Conservation (phyloP, 441 rosid genomes). For the Adansonia rubrostipa region DNA sequence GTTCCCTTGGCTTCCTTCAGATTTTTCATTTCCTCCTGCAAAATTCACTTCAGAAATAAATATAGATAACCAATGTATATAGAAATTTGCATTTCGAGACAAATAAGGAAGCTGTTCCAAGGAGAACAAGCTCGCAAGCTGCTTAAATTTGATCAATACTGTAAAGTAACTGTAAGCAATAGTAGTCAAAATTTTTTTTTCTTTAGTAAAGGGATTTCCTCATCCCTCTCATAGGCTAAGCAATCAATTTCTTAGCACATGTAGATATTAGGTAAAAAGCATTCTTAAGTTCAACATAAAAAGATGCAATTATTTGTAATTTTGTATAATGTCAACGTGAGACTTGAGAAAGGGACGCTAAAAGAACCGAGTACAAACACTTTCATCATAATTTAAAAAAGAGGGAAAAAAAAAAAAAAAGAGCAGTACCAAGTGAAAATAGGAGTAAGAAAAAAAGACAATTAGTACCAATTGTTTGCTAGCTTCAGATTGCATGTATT, state of each 20-base stretch:
- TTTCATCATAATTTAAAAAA: not conserved
- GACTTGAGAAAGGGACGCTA: not conserved
- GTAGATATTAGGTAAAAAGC: not conserved
- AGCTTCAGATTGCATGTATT: constrained; percentile 55
- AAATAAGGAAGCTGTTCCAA: not conserved
- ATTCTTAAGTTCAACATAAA: not conserved
- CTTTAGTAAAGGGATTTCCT: not conserved
- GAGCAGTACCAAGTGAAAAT: not conserved
- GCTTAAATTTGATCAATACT: constrained; percentile 1
- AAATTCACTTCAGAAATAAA: constrained; percentile 19
- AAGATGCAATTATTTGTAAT: constrained; percentile 1
- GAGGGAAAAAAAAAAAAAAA: not conserved
- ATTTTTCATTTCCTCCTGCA: constrained; percentile 57
- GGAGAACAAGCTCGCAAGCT: not conserved
- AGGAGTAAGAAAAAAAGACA: not conserved
- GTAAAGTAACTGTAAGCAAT: not conserved
- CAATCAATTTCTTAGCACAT: not conserved
- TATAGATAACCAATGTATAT: not conserved
- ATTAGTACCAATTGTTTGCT: constrained; percentile 46
- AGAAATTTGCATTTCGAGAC: not conserved
- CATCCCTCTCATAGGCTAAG: not conserved
- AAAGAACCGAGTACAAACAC: not conserved
- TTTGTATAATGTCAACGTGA: not conserved
- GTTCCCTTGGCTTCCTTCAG: constrained; percentile 31
- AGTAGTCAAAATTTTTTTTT: not conserved